phyloP scores from a whole-genome alignment of 2,329 filamentous ascomycete species.

The Claviceps quebecensis region DNA sequence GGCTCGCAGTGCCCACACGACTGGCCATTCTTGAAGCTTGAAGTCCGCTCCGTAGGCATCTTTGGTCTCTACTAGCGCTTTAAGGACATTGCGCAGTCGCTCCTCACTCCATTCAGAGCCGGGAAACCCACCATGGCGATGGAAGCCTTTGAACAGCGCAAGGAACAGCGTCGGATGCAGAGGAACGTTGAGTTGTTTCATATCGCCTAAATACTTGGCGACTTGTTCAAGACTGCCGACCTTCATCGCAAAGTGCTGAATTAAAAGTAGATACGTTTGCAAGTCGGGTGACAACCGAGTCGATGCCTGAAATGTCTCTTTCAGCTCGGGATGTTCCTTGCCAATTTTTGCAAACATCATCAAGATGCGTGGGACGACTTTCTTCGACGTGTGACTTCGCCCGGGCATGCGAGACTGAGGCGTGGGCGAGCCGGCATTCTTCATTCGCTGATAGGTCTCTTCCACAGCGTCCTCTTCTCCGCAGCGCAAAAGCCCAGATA shows the following conservation, averaged over 20 bases:
- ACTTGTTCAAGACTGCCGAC: conserved; percentile 61
- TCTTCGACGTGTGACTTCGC: conserved; percentile 31
- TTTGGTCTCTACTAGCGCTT: conserved; percentile 44
- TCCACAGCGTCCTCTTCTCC: conserved; percentile 67
- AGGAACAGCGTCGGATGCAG: conserved; percentile 68
- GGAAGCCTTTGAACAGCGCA: conserved; percentile 71
- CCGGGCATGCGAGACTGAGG: conserved; percentile 24
- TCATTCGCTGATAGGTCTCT: conserved; percentile 76
- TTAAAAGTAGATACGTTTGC: conserved; percentile 64
- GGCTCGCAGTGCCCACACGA: conserved; percentile 46
- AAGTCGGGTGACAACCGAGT: conserved; percentile 60
- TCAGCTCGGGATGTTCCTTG: conserved; percentile 41
- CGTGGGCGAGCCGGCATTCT: conserved; percentile 35
- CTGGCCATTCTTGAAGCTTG: conserved; percentile 45
- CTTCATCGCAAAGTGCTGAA: conserved; percentile 56
- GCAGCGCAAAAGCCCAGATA: conserved; percentile 61
- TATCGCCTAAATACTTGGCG: conserved; percentile 61
- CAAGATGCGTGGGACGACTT: conserved; percentile 39
- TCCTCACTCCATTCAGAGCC: conserved; percentile 58
- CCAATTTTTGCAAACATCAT: conserved; percentile 43
- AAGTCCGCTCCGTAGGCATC: conserved; percentile 32
- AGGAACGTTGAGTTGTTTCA: conserved; percentile 54
- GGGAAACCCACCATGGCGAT: conserved; percentile 49
- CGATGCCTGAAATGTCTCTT: conserved; percentile 39
- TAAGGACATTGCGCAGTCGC: conserved; percentile 55